Percentiles rank a stretch among this genome's conserved stretches.
Conservation (phyloP, 192 early-diverging fungal genomes). For the Entomortierella beljakovae region DNA sequence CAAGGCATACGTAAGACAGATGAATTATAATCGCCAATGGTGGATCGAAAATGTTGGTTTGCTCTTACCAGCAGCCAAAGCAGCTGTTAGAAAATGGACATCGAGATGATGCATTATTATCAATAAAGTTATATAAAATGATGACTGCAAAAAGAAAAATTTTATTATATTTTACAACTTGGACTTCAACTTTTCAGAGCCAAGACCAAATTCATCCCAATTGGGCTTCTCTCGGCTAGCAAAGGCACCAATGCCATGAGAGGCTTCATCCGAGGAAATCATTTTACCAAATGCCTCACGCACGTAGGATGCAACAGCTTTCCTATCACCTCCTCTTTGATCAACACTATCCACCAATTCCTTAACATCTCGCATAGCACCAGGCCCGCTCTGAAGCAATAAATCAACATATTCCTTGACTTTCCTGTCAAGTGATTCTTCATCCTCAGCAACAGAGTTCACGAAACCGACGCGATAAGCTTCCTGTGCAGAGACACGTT, state of each 20-base stretch:
- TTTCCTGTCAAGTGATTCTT: slow-evolving; percentile 55
- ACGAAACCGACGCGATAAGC: slow-evolving; percentile 50
- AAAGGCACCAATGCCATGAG: slow-evolving; percentile 68
- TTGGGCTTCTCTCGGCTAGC: slow-evolving; percentile 61
- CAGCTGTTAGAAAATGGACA: slow-evolving; percentile 51
- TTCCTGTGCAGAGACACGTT: slow-evolving; percentile 58
- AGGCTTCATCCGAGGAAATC: slow-evolving; percentile 70
- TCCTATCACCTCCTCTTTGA: slow-evolving; percentile 32
- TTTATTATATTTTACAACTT: slow-evolving; percentile 20
- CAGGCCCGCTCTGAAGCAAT: slow-evolving; percentile 60
- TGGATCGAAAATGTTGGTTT: slow-evolving; percentile 63
- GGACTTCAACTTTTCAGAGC: slow-evolving; percentile 39
- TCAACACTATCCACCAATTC: slow-evolving; percentile 54
- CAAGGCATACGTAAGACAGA: slow-evolving; percentile 66
- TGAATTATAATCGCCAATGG: slow-evolving; percentile 69
- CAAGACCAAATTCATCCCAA: slow-evolving; percentile 59
- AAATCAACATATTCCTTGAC: slow-evolving; percentile 57
- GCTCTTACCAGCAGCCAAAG: slow-evolving; percentile 62
- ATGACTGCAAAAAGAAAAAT: not conserved
- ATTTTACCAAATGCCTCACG: slow-evolving; percentile 63
- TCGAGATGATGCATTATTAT: slow-evolving; percentile 14
- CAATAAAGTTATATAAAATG: too few relatives aligned
- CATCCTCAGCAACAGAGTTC: slow-evolving; percentile 33
- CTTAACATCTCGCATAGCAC: slow-evolving; percentile 67
- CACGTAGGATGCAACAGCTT: slow-evolving; percentile 35